phyloP scores from a whole-genome alignment of 495 filamentous ascomycete genomes.

The Haplographium delicatum region DNA sequence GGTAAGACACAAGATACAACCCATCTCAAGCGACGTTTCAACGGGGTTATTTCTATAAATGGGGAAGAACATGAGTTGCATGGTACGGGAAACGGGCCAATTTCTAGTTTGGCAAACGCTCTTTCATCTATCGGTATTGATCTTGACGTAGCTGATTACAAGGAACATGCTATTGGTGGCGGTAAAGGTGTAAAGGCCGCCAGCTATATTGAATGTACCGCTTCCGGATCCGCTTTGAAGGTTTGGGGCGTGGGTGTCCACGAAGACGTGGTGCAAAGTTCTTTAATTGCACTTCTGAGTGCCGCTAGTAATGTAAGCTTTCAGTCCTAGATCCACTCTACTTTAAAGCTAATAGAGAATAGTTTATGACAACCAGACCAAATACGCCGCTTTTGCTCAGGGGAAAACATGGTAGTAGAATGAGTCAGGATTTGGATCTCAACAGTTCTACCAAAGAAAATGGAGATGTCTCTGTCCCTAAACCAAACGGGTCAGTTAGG shows the following conservation, averaged over 20 bases:
- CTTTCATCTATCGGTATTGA: constrained; percentile 78
- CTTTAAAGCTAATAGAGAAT: not conserved
- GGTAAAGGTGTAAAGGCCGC: constrained; percentile 82
- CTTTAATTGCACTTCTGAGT: constrained; percentile 79
- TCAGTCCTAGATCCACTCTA: not conserved
- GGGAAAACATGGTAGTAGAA: constrained; percentile 24
- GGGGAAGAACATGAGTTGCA: constrained; percentile 70
- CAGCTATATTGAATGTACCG: constrained; percentile 87
- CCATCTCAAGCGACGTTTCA: constrained; percentile 76
- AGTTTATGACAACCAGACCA: constrained; percentile 55
- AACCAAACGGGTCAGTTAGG: constrained; percentile 26
- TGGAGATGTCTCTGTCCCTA: constrained; percentile 20
- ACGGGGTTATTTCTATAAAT: constrained; percentile 83
- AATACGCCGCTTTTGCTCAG: constrained; percentile 49
- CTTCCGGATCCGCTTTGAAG: constrained; percentile 58
- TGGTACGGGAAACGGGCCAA: constrained; percentile 83
- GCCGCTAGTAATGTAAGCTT: constrained; percentile 82
- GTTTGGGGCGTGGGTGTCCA: constrained; percentile 98
- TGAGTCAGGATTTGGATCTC: constrained; percentile 35
- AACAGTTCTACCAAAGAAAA: constrained; percentile 15
- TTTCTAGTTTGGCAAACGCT: constrained; percentile 82
- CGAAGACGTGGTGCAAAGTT: constrained; percentile 89
- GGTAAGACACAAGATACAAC: constrained; percentile 68
- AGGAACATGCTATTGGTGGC: constrained; percentile 86
- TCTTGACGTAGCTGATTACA: constrained; percentile 90